Base-by-base conservation (phyloP, 1,139 yeast genomes). In the Saccharomyces uvarum region DNA sequence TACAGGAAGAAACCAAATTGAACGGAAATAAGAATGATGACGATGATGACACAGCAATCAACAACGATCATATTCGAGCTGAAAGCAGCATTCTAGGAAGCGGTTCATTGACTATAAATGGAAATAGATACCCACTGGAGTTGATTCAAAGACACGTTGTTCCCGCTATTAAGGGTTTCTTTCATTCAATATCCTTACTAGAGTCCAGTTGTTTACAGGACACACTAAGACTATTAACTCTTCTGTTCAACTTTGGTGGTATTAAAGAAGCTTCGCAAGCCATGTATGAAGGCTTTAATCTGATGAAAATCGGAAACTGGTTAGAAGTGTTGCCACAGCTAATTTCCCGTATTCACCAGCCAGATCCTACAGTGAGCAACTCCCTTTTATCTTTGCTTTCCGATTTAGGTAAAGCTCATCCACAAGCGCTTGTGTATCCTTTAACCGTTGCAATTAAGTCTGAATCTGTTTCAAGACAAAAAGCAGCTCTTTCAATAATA, bases 161-260 rank as follows among this genome's bases (percentile, higher is more conserved):
- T 47, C 98, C 98, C 0, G 96, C 98, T 0, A 89, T 91, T 53
- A 85, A 84, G 63, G 99, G 99, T 0, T 95, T 95, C 69, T 95
- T 95, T 80, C 95, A 89, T 64, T 90, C 98, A 0, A 91, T 95
- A 62, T 85, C 97, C 0, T 74, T 95, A 51, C 90, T 97, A 0
- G 83, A 82, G 58, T 81, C 95, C 0, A 89, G 87, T 63, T 91
- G 97, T 0, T 74, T 95, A 42, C 99, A 95, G 67, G 99, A 95
- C 71, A 91, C 96, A 3, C 74, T 95, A 58, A 80, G 99, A 61
- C 76, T 95, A 59, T 75, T 95, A 56, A 93, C 98, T 0, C 75
- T 95, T 51, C 95, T 99, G 99, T 90, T 93, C 72, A 88, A 87
- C 51, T 93, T 88, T 73, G 99, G 99, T 67, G 97, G 97, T 31